Base-by-base conservation (phyloP, 805 yeast species). In the Blastobotrys americana region DNA sequence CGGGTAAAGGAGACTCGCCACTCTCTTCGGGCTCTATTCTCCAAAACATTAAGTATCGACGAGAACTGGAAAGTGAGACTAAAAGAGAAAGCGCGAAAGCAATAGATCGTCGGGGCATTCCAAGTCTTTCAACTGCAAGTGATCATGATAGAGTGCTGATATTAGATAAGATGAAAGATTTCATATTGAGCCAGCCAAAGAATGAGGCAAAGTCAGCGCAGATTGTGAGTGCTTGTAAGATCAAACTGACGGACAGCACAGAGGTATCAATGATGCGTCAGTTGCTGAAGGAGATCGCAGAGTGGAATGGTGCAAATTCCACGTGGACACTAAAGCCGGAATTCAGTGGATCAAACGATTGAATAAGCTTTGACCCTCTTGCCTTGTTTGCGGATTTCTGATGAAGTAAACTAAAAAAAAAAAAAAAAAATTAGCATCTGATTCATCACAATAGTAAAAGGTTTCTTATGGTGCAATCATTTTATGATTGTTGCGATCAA, bases 291-390 rank as follows among this genome's bases (percentile, higher is more conserved):
- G 72, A 77, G 34, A 74, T 85, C 17, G 84, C 93, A 2, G 62
- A 55, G 1, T 88, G 95, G 88, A 77, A 80, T 50, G 62, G 65
- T n/a, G 54, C 45, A 1, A 64, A 61, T 34, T 73, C 74, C 44
- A 82, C 81, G 0, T 86, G 96, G 96, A 58, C 57, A 1, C 64
- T 86, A 27, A 77, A 79, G 51, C 70, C 69, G 1, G 87, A 78
- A 48, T 76, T 72, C 50, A 61, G n/a, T n/a, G n/a, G n/a, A n/a
- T n/a, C n/a, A n/a, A n/a, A n/a, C n/a, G n/a, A n/a, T n/a, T n/a
- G n/a, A n/a, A n/a, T n/a, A n/a, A n/a, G n/a, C n/a, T n/a, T n/a
- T n/a, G n/a, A n/a, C n/a, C n/a, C n/a, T n/a, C n/a, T n/a, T n/a
- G n/a, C n/a, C n/a, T n/a, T n/a, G n/a, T n/a, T n/a, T n/a, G n/a